Evolutionary conservation across 352 stramenopile species (phyloP), one percentile per base, ranked within the genome.

Genomic region (Pythium volutum): DNA sequence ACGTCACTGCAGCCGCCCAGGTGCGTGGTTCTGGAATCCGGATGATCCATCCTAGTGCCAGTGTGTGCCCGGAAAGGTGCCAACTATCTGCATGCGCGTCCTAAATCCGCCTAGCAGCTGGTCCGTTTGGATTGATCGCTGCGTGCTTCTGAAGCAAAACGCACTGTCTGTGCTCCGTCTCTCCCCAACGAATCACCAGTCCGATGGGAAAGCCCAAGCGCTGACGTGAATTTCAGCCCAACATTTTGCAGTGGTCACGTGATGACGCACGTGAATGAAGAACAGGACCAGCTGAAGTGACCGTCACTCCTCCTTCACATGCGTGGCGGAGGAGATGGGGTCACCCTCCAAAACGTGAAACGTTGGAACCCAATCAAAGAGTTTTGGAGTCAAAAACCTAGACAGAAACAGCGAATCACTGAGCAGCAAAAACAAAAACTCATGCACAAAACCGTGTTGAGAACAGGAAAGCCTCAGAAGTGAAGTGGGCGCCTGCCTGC

Each of bases 241-340:
- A 38, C 47, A n/a, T n/a, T n/a, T n/a, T n/a, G n/a, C n/a, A n/a
- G n/a, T n/a, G n/a, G n/a, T 33, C 8, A 34, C 29, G 25, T 27
- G 48, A 52, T 64, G 57, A 58, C 48, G 57, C 49, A 57, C 49
- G 57, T 61, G 53, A 20, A 33, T n/a, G n/a, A n/a, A n/a, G n/a
- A n/a, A n/a, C n/a, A n/a, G n/a, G 29, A 39, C 43, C 10, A 51
- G 22, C 38, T 64, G 46, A 64, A 64, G 57, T 64, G 57, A 64
- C 48, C 47, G 58, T 51, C 56, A 64, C 47, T 64, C 56, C 23
- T 2, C 4, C 22, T 34, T 36, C 57, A 43, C 57, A 64, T 58
- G 46, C 36, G 56, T 63, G 56, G 31, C 45, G 36, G 22, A 12
- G 25, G 18, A 14, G 22, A 22, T 47, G 8, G 18, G 22, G 26